Conservation (phyloP, 2,329 filamentous ascomycete species). For the Kalmusia sp. region DNA sequence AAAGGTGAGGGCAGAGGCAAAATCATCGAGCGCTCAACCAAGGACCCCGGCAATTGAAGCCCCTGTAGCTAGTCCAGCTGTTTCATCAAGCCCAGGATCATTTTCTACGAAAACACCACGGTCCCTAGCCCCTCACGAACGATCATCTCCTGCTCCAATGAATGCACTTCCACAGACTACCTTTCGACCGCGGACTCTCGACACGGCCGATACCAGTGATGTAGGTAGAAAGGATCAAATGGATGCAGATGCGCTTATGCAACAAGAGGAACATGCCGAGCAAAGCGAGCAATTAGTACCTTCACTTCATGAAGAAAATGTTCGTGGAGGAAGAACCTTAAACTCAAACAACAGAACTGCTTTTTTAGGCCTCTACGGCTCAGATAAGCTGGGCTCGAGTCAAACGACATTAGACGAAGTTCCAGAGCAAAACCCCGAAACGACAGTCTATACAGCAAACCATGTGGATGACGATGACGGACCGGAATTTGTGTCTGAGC, state of each 20-base stretch:
- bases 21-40: slow-evolving; percentile 15
- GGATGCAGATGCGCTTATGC: background rate
- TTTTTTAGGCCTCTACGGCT: slow-evolving; percentile 7
- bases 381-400: slow-evolving; percentile 46
- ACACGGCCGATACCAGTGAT: background rate
- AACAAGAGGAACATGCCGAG: background rate
- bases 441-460: slow-evolving; percentile 7
- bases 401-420: slow-evolving; percentile 53
- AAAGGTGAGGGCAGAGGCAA: slow-evolving; percentile 23
- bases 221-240: background rate
- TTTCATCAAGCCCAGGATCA: slow-evolving; percentile 32
- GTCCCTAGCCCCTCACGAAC: slow-evolving; percentile 15
- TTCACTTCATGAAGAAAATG: background rate
- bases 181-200: background rate
- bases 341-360: background rate
- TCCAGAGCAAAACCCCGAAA: slow-evolving; percentile 20
- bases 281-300: background rate
- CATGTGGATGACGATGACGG: slow-evolving; percentile 45
- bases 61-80: slow-evolving; percentile 17
- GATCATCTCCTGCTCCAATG: slow-evolving; percentile 27
- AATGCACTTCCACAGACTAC: slow-evolving; percentile 7
- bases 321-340: background rate
- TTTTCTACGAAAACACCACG: slow-evolving; percentile 21
- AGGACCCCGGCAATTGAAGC: slow-evolving; percentile 11
- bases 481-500: slow-evolving; percentile 51